Evolutionary conservation across 768 basidiomycete genomes (phyloP).

Genomic region (Tulasnella calospora): DNA sequence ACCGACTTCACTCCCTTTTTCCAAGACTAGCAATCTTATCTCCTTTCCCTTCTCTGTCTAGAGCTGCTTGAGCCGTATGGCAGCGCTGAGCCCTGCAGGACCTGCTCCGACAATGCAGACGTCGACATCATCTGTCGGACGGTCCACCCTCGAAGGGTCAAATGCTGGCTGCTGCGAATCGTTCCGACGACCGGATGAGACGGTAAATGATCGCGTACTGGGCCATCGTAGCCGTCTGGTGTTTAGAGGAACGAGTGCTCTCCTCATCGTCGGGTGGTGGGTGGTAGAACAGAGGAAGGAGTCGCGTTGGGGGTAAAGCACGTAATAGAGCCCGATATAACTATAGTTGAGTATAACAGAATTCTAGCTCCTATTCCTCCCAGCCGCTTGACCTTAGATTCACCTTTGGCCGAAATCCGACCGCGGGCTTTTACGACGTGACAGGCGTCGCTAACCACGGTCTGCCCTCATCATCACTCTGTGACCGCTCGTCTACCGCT

Average conservation of each 20-base stretch:
- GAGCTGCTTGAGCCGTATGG: slow-evolving; percentile 90
- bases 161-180: slow-evolving; percentile 32
- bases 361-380: too few species aligned
- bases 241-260: background rate
- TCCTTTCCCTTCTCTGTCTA: slow-evolving; percentile 69
- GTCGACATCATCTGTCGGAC: slow-evolving; percentile 87
- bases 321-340: too few species aligned
- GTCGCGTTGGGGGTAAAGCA: background rate
- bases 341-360: too few species aligned
- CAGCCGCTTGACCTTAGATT: too few species aligned
- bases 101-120: slow-evolving; percentile 97
- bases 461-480: too few species aligned
- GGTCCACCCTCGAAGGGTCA: slow-evolving; percentile 62
- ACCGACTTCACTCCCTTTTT: slow-evolving; percentile 94
- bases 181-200: background rate
- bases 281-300: background rate
- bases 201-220: background rate
- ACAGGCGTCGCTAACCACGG: too few species aligned
- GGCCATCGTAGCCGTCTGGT: background rate
- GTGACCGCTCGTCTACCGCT: too few species aligned
- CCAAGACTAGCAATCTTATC: slow-evolving; percentile 85
- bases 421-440: too few species aligned
- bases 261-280: background rate
- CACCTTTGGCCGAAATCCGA: too few species aligned
- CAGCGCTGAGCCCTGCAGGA: slow-evolving; percentile 93